Base-by-base conservation (phyloP, 2,329 filamentous ascomycete genomes). In the Aspergillus sp. region DNA sequence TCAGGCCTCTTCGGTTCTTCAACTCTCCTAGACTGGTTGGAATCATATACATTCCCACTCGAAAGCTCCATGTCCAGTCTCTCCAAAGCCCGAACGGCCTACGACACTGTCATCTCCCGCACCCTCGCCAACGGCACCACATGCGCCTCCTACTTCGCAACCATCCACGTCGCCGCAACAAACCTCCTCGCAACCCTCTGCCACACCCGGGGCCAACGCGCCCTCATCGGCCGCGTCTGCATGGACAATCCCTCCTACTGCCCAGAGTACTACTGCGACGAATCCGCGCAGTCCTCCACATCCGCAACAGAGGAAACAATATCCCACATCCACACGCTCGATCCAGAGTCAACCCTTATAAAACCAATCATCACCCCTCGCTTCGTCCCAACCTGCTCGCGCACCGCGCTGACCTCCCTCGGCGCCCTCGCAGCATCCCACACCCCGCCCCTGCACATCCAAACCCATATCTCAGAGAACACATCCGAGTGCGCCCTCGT, bases 391-490 rank as follows among this genome's bases (percentile, higher is more conserved):
- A 79, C 78, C 12, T 87, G 84, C 65, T 79, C 80, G 1, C 55
- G 66, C 0, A 67, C 72, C 0, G 79, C 84, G n/a, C 83, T 98
- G 72, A 63, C 68, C 0, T 79, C 76, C 0, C 82, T 97, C 4
- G 90, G 87, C 0, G 68, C 75, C 1, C 76, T 97, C 6, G 88
- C 89, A 4, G 72, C 74, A 8, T 81, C 87, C 50, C 84, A 83
- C 3, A 75, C 80, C 17, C 77, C 93, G 3, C 88, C 89, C 1
- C 61, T 75, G 3, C 65, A 71, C 47, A 81, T 93, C 41, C 93
- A 98, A 78, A 97, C 93, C 14, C 93, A 98, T 77, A 86, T 98
- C 56, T 90, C 88, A 0, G 93, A 98, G 73, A 97, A 96, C 74
- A 78, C 76, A 15, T 77, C 78, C 65, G 93, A 98, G 76, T 78